Base-by-base conservation (phyloP, 768 basidiomycete species). In the Lactifluus pinguis region DNA sequence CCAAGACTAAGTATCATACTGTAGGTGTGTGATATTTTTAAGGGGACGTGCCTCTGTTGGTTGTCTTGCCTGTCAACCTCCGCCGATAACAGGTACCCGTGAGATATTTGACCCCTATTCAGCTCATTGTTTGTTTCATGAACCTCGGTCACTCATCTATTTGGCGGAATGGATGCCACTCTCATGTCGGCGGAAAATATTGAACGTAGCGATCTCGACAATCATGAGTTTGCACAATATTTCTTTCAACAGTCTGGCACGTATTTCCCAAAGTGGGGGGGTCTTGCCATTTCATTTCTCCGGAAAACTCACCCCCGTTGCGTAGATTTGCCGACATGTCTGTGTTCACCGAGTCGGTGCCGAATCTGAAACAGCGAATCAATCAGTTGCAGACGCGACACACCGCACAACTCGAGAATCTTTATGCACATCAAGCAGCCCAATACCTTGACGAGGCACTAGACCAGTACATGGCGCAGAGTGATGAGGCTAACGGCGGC, bases 361-460 rank as follows among this genome's bases (percentile, higher is more conserved):
- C 69, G 0, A 63, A 25, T 54, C 4, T 76, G 48, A 64, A 67
- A 14, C 63, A 68, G 25, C 71, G 69, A n/a, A 73, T 75, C 57
- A 57, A 45, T 32, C 62, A 64, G 38, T 67, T 75, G 57, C 73
- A 70, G 51, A 48, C 49, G 29, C 70, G 68, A 51, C 73, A 76
- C 51, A 55, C 57, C 1, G 60, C 61, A 34, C 73, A 74, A 44
- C 69, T 76, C 13, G 68, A 71, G 55, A 62, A 66, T 15, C 66
- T 76, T 19, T 70, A 62, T 57, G 44, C 21, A 48, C 70, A 70
- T 57, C 72, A 76, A 8, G 69, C 61, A 17, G 55, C 68, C 2
- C 69, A 73, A 39, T 71, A 74, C 45, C 63, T 57, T 41, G 71
- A 76, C 34, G 74, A 74, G 30, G 72, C 73, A 44, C 42, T 68